Conservation (phyloP, 345 rosid species). For the Erysimum cheiranthoides region DNA sequence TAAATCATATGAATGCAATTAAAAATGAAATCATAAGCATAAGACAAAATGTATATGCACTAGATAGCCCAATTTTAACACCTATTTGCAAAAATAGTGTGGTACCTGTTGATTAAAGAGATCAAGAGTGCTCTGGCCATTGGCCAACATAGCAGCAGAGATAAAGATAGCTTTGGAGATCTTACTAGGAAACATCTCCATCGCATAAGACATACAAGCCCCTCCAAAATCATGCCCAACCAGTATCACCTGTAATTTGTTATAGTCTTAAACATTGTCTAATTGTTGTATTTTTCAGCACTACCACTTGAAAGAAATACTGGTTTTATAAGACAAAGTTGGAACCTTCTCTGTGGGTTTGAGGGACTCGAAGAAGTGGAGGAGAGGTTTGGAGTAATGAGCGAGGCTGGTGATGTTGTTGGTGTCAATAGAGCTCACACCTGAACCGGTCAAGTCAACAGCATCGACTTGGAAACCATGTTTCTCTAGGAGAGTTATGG, state of each 20-base stretch:
- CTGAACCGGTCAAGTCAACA: conserved; percentile 70
- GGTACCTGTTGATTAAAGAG: conserved; percentile 75
- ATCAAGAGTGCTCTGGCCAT: conserved; percentile 83
- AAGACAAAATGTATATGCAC: neutral
- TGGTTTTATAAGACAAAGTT: neutral
- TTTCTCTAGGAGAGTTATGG: conserved; percentile 65
- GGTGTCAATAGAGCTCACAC: conserved; percentile 57
- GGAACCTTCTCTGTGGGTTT: conserved; percentile 79
- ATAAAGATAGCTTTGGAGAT: conserved; percentile 81
- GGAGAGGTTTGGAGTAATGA: conserved; percentile 86
- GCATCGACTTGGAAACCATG: conserved; percentile 67
- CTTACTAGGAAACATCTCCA: conserved; percentile 86
- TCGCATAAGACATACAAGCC: conserved; percentile 80
- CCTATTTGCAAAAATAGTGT: neutral
- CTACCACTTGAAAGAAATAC: neutral
- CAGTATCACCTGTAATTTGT: conserved; percentile 66
- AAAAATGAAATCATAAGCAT: neutral
- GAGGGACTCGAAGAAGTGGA: conserved; percentile 75
- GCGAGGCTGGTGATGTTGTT: conserved; percentile 73
- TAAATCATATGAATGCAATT: neutral
- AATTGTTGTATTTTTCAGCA: neutral
- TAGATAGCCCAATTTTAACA: neutral
- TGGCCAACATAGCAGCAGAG: conserved; percentile 86
- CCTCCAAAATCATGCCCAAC: conserved; percentile 99
- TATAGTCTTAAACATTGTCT: conserved; percentile 2